phyloP scores from a whole-genome alignment of 2,329 filamentous ascomycete species.

The Aspergillus chevalieri region DNA sequence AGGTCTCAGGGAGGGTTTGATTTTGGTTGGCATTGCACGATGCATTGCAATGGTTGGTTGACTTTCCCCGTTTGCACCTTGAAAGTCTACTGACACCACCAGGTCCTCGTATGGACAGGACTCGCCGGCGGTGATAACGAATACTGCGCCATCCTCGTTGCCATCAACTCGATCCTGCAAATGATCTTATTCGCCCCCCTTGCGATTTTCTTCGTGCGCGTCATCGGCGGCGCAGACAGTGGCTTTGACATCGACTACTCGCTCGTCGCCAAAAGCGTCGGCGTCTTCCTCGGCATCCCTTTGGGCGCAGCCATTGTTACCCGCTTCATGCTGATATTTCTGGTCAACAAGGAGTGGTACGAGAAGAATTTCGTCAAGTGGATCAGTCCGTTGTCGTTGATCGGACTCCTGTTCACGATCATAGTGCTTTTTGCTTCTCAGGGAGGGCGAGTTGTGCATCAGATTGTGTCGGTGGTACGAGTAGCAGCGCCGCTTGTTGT shows the following conservation, averaged over 20 bases:
- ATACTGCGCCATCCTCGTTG: constrained; percentile 77
- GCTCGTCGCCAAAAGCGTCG: constrained; percentile 71
- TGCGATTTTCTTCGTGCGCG: constrained; percentile 61
- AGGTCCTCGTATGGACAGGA: constrained; percentile 69
- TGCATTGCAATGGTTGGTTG: constrained; percentile 77
- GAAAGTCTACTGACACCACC: neutral
- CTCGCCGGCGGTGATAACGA: constrained; percentile 70
- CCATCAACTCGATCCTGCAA: constrained; percentile 68
- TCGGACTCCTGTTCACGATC: constrained; percentile 83
- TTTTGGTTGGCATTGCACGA: constrained; percentile 74
- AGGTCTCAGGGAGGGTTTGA: constrained; percentile 57
- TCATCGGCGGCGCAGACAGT: constrained; percentile 53
- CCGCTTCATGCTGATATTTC: constrained; percentile 53
- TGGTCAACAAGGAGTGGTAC: constrained; percentile 58
- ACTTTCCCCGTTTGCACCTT: neutral
- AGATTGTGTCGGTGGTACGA: constrained; percentile 75
- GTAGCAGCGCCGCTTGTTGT: constrained; percentile 75
- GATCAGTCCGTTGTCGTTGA: constrained; percentile 66
- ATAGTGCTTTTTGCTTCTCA: constrained; percentile 79
- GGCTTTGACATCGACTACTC: constrained; percentile 50
- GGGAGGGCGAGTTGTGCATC: constrained; percentile 67
- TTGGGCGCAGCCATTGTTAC: constrained; percentile 74
- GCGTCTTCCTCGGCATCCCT: constrained; percentile 78
- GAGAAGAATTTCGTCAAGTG: constrained; percentile 63
- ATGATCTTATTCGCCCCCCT: constrained; percentile 68